Evolutionary conservation across 83 land plant species (phyloP), one percentile per base, ranked within the genome.

Genomic region (Isoetes engelmannii): DNA sequence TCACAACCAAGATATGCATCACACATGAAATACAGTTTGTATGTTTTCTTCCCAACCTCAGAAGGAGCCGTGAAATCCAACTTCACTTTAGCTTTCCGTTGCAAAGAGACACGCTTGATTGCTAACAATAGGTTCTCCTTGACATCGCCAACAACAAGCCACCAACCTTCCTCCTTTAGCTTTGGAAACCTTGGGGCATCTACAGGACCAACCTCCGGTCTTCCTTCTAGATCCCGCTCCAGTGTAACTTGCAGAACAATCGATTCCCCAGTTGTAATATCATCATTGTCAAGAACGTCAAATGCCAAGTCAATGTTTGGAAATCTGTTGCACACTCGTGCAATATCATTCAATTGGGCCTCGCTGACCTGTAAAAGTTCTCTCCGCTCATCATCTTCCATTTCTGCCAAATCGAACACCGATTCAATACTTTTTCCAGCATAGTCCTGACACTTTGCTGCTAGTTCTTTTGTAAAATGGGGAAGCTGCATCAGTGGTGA

Each of bases 1-100:
- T 92, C 97, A 68, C 90, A 92, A 7, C 94, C 93, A 56, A 92
- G 65, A 66, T 89, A 92, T 6, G 97, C 88, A 75, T 92, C 93
- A 61, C 93, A 92, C 97, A 92, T 89, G 61, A 92, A 86, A 67
- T 84, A 92, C 9, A 92, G 75, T 0, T 81, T 86, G 63, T 83
- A 92, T 5, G 74, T 47, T 75, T 86, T 92, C 82, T 73, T 80
- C 47, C 94, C 97, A 57, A 77, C 57, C 20, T 89, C 97, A 19
- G 73, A 20, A 12, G 97, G 90, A 45, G 88, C 86, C 55, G 82
- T 62, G 67, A 92, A 86, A 4, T 83, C 85, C 50, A 92, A 84
- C 76, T 86, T 86, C 49, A 83, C 82, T 55, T 78, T 86, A 2
- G 77, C 69, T 76, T 75, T 83, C 59, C 93, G 76, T 55, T 86